Conservation (phyloP, 441 rosid genomes). For the Rhodomyrtus psidioides region DNA sequence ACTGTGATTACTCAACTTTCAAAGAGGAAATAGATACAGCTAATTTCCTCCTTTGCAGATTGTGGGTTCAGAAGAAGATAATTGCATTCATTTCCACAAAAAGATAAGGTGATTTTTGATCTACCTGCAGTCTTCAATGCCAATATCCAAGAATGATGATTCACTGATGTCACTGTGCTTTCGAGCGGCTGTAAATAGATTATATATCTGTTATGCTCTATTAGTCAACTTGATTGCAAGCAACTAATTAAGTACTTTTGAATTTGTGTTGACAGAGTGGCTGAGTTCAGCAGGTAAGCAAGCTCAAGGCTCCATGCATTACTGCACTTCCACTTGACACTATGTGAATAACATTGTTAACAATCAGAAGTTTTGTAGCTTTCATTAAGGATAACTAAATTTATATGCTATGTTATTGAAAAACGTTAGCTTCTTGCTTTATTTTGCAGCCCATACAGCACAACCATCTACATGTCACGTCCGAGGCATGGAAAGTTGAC, state of each 20-base stretch:
- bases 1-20: background rate
- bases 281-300: conserved; percentile 83
- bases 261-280: conserved; percentile 59
- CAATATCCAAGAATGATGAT: background rate
- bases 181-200: background rate
- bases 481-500: conserved; percentile 48
- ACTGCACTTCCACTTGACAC: background rate
- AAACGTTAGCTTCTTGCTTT: conserved; percentile 2
- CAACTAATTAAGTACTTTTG: conserved; percentile 1
- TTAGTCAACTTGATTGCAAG: background rate
- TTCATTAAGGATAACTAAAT: background rate
- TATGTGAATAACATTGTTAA: background rate
- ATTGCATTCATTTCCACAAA: conserved; percentile 75
- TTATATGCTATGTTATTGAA: background rate
- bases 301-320: background rate
- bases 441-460: conserved; percentile 70
- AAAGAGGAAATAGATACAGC: background rate
- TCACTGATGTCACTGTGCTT: background rate
- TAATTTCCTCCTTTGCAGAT: conserved; percentile 40
- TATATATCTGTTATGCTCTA: background rate
- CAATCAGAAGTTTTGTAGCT: background rate
- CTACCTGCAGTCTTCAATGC: background rate
- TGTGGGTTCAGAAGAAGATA: conserved; percentile 89
- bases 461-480: conserved; percentile 39
- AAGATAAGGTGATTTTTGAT: conserved; percentile 65